Conservation (phyloP, 495 filamentous ascomycete genomes). For the Massariosphaeria phaeospora region DNA sequence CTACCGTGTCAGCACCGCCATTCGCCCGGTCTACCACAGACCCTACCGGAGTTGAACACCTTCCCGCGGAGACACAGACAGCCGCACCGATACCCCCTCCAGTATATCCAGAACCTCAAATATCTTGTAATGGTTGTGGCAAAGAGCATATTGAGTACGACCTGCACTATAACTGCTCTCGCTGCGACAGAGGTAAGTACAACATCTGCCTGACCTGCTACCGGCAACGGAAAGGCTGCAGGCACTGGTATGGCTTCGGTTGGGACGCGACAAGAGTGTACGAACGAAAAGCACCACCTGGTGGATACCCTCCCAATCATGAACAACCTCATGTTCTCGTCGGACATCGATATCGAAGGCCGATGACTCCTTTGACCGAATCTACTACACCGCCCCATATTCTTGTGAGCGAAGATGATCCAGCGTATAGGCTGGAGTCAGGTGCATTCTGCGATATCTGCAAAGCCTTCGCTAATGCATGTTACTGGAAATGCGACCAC, state of each 20-base stretch:
- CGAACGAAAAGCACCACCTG: conserved; percentile 43
- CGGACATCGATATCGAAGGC: conserved; percentile 62
- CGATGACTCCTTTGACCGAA: conserved; percentile 39
- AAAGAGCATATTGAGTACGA: conserved; percentile 69
- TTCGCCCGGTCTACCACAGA: conserved; percentile 23
- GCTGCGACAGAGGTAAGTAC: conserved; percentile 64
- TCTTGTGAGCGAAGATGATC: conserved; percentile 57
- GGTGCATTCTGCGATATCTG: conserved; percentile 83
- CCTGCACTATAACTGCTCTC: conserved; percentile 69
- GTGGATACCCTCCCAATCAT: conserved; percentile 41
- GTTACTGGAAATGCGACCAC: conserved; percentile 74
- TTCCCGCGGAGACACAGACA: conserved; percentile 35
- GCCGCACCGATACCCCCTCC: conserved; percentile 37
- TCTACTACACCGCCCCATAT: not conserved
- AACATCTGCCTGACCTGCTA: conserved; percentile 78
- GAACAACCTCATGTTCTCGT: conserved; percentile 60
- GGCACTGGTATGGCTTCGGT: conserved; percentile 74
- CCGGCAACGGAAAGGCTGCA: conserved; percentile 65
- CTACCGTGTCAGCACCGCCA: conserved; percentile 2
- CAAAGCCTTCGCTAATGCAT: conserved; percentile 62
- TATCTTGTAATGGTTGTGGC: conserved; percentile 65
- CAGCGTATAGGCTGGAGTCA: conserved; percentile 60
- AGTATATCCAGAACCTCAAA: conserved; percentile 62
- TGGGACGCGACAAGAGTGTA: conserved; percentile 57
- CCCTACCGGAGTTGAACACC: conserved; percentile 3